Base-by-base conservation (phyloP, 164 flowering plant species). In the Vitis labrusca region DNA sequence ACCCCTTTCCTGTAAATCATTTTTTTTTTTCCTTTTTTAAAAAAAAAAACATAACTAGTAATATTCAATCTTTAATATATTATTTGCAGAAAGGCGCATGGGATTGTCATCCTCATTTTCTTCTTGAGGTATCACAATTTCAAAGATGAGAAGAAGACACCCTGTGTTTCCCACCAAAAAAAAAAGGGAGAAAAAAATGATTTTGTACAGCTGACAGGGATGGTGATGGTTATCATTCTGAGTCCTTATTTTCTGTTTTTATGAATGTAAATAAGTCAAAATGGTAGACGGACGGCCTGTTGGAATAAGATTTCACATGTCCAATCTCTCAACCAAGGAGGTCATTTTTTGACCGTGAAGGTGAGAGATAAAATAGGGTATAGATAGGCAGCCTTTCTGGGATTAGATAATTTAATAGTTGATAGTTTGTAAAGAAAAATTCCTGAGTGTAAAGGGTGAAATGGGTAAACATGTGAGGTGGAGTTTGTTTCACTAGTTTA, bases 41-140 rank as follows among this genome's bases (percentile, higher is more conserved):
- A 37, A 37, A 37, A 37, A 32, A 37, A 37, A 37, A 3, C 44
- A 37, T 37, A 37, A 37, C 7, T 3, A 37, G 44, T 37, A 37
- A 37, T 37, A 6, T 0, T 37, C 11, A 13, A 56, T 6, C 19
- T 56, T 14, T 50, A 8, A 10, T 4, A 17, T 10, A 0, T 55
- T 32, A 16, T 68, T 71, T 77, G 68, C 88, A 87, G 91, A 87
- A 69, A 78, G 86, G 64, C 88, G 78, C 71, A 85, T 85, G 27
- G 83, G 84, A 12, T 59, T 81, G 32, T 71, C 82, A 47, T 50
- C 84, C 14, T 76, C 80, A 0, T 44, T 59, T 50, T 65, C 82
- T 29, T 70, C 84, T 2, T 73, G 63, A 77, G 50, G 54, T 2
- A 48, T 70, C 32, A 1, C 7, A 12, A 19, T 27, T 64, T 16